Conservation (phyloP, 805 yeast genomes). For the Komagataella pseudopastoris region DNA sequence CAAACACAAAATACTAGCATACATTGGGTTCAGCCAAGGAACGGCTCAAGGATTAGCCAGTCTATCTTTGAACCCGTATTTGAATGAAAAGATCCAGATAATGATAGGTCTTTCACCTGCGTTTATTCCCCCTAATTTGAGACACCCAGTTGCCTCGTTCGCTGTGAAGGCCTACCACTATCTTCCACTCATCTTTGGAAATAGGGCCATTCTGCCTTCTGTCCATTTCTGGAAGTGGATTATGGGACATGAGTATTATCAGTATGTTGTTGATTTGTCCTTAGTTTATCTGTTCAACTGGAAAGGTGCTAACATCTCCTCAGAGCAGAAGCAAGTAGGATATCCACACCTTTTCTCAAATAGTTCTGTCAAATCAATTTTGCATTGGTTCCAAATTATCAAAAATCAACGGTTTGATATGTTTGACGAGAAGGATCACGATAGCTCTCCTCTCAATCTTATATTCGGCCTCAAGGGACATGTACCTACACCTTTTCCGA, state of each 20-base stretch:
- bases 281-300: slow-evolving; percentile 34
- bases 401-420: slow-evolving; percentile 33
- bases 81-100: slow-evolving; percentile 40
- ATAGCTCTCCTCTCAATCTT: slow-evolving; percentile 16
- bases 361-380: slow-evolving; percentile 41
- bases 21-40: slow-evolving; percentile 91
- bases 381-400: slow-evolving; percentile 35
- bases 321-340: slow-evolving; percentile 29
- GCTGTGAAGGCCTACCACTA: slow-evolving; percentile 68
- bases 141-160: slow-evolving; percentile 45
- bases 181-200: slow-evolving; percentile 63
- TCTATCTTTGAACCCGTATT: slow-evolving; percentile 52
- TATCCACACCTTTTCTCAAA: slow-evolving; percentile 42
- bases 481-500: slow-evolving; percentile 47
- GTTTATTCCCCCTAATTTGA: slow-evolving; percentile 79
- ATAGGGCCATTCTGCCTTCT: slow-evolving; percentile 59
- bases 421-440: slow-evolving; percentile 30
- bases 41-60: slow-evolving; percentile 91
- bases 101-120: slow-evolving; percentile 71
- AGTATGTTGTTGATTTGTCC: slow-evolving; percentile 29
- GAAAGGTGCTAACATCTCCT: slow-evolving; percentile 27
- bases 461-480: slow-evolving; percentile 18
- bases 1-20: slow-evolving; percentile 29
- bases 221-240: slow-evolving; percentile 45
- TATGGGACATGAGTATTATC: slow-evolving; percentile 36